Evolutionary conservation across 257 asterid genomes (phyloP).

Genomic region (Nicotiana tomentosiformis): DNA sequence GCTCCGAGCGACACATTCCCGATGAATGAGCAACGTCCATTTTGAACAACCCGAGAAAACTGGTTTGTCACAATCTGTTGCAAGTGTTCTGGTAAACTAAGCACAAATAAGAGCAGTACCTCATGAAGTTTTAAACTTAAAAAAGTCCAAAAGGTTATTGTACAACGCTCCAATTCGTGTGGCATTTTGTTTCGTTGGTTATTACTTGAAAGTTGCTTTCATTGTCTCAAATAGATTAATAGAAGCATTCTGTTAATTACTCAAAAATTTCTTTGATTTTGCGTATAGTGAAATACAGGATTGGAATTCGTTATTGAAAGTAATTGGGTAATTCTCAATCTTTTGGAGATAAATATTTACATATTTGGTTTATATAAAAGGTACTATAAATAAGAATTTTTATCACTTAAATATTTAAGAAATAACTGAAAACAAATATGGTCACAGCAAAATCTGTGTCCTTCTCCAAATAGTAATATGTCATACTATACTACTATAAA

Average conservation of each 20-base stretch:
- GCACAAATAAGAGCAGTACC: slow-evolving; percentile 26
- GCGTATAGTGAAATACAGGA: background rate
- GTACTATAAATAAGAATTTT: background rate
- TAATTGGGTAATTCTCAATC: background rate
- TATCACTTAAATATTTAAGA: background rate
- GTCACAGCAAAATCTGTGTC: background rate
- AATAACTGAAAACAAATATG: background rate
- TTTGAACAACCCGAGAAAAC: slow-evolving; percentile 70
- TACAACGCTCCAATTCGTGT: background rate
- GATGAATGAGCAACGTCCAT: slow-evolving; percentile 67
- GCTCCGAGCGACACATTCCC: slow-evolving; percentile 87
- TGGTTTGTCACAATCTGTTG: slow-evolving; percentile 84
- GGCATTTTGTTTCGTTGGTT: background rate
- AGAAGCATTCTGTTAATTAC: background rate
- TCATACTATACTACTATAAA: background rate
- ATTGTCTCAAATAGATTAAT: background rate
- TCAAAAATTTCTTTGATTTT: background rate
- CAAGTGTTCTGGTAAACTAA: slow-evolving; percentile 32
- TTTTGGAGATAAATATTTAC: background rate
- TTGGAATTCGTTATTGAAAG: background rate
- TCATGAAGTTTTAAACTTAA: background rate
- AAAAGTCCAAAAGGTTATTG: background rate
- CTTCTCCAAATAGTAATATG: slow-evolving; percentile 3
- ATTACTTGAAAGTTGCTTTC: background rate
- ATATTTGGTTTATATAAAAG: background rate